Base-by-base conservation (phyloP, 1,139 yeast species). In the Candida tropicalis region DNA sequence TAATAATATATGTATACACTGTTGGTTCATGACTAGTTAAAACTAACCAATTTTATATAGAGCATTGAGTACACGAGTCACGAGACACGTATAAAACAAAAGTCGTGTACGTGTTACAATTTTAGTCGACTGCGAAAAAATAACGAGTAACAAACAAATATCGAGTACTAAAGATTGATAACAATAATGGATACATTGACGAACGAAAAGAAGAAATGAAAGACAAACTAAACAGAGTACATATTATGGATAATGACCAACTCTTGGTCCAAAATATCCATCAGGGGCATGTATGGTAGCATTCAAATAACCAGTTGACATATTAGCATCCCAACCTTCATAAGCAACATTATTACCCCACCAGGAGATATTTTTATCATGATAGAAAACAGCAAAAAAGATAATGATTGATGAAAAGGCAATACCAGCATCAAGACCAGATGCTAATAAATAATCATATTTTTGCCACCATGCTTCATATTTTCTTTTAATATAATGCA, bases 341-440 rank as follows among this genome's bases (percentile, higher is more conserved):
- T 54, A 62, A 5, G 63, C 47, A 20, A 78, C 77, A 24, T 53
- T 60, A 54, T 79, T 80, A 2, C 84, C 84, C 84, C 85, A 80
- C 84, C 85, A 80, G 44, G 48, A 47, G 23, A 79, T 42, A 9
- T 50, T 36, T 44, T 59, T 65, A 11, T 57, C 63, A 33, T 69
- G 66, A 51, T 67, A 75, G 52, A 72, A 75, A 11, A 76, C 79
- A 5, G 79, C 69, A 54, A 79, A 78, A 64, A 78, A 80, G 38
- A 79, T 74, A 40, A 80, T 65, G 35, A 77, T 60, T 1, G 77
- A 73, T 36, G 72, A 56, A 43, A 76, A 70, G 0, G 82, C 82
- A 35, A 77, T 66, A 38, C 84, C 84, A 7, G 82, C 77, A 11
- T 62, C 55, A 38, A 79, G 55, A 13, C 76, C 82, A 33, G 75